phyloP scores from a whole-genome alignment of 208 protist species.

The Leishmania tropica region DNA sequence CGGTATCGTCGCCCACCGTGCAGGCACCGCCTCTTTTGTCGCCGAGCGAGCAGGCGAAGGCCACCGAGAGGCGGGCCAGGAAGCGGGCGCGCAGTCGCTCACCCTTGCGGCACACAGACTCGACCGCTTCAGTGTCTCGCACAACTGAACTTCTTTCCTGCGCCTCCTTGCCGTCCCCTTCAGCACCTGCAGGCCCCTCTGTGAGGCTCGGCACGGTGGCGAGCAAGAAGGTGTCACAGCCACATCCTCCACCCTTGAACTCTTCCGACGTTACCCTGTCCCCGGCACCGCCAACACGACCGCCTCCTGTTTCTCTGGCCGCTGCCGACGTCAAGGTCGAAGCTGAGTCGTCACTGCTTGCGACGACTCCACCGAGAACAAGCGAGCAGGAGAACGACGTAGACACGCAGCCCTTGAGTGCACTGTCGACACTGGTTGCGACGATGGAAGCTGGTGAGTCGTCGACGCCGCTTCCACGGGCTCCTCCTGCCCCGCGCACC shows the following conservation, averaged over 20 bases:
- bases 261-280: neutral
- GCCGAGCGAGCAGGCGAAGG: neutral
- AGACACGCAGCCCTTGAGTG: neutral
- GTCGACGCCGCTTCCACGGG: neutral
- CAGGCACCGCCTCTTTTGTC: neutral
- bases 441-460: neutral
- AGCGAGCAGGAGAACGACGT: neutral
- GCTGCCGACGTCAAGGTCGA: constrained; percentile 1
- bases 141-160: neutral
- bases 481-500: neutral
- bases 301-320: neutral
- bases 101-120: neutral
- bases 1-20: constrained; percentile 2
- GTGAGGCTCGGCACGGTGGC: too few species aligned
- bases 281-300: neutral
- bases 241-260: neutral
- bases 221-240: neutral
- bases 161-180: too few species aligned
- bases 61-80: neutral
- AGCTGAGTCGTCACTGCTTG: neutral
- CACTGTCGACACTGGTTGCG: neutral
- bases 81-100: constrained; percentile 12
- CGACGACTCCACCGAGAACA: neutral
- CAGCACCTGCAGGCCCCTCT: too few species aligned
- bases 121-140: neutral